phyloP scores from a whole-genome alignment of 208 protist genomes.

The Herpetomonas tarakana region DNA sequence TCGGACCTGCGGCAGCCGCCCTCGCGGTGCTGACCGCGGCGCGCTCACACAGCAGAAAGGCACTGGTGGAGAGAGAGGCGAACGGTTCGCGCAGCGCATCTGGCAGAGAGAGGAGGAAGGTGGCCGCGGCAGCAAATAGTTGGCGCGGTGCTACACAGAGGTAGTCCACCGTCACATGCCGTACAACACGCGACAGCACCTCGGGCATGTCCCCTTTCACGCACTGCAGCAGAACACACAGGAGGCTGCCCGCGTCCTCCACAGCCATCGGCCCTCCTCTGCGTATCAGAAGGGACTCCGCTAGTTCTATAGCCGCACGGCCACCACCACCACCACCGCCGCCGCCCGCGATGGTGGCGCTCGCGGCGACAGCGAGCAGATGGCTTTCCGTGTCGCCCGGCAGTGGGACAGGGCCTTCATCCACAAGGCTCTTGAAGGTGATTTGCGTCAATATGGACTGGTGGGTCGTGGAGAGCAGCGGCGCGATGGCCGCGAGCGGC shows the following conservation, averaged over 20 bases:
- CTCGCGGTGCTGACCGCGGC: not conserved
- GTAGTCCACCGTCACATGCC: not conserved
- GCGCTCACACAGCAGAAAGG: not conserved
- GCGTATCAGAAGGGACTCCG: not conserved
- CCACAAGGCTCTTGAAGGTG: conserved; percentile 14
- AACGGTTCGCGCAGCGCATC: no score
- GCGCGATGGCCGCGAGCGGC: conserved; percentile 26
- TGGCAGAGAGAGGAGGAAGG: no score
- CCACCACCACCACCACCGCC: conserved; percentile 9
- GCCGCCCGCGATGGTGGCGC: conserved; percentile 5
- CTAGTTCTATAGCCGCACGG: not conserved
- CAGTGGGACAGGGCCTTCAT: not conserved
- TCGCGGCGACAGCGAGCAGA: conserved; percentile 5
- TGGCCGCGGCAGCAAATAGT: not conserved
- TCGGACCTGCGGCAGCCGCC: no score
- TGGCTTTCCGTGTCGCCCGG: conserved; percentile 1
- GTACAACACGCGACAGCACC: not conserved
- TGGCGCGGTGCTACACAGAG: not conserved
- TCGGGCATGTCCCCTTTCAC: no score
- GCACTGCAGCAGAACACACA: not conserved
- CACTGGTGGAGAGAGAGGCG: not conserved
- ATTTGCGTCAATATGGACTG: conserved; percentile 19
- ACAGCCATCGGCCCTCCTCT: not conserved
- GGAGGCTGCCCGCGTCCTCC: not conserved
- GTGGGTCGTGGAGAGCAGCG: conserved; percentile 25